These are phyloP conservation scores for Zychaea mexicana DNA, from an alignment of 371 early-diverging fungal species.

Conservation along the genomic window DNA sequence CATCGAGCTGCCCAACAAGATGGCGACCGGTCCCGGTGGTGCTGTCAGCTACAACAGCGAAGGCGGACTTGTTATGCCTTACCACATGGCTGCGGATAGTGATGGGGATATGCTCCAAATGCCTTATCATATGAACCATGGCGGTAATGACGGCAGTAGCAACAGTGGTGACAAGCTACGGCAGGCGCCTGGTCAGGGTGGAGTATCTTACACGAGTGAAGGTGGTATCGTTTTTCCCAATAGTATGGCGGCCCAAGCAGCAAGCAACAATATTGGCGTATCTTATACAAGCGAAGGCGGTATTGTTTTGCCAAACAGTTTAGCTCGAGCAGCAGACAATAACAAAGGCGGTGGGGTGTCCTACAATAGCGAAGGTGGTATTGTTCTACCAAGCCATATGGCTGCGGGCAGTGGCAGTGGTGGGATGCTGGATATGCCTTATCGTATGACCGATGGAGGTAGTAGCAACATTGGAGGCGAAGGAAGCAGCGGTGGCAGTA, in stretches of 20 bases:
- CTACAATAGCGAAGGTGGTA: constrained; percentile 9
- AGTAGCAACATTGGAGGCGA: too few species aligned
- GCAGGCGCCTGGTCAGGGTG: constrained; percentile 6
- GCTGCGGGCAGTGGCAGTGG: constrained; percentile 1
- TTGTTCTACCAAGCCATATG: neutral
- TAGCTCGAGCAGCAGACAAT: neutral
- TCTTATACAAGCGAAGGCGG: constrained; percentile 2
- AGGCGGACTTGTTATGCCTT: constrained; percentile 12
- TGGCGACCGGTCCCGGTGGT: constrained; percentile 4
- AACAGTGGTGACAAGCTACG: neutral
- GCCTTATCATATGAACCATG: neutral
- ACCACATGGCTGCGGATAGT: constrained; percentile 1
- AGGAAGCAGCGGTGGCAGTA: neutral
- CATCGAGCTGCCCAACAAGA: constrained; percentile 2
- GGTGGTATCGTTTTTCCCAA: constrained; percentile 4
- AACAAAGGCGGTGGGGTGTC: too few species aligned
- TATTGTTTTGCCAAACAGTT: constrained; percentile 1
- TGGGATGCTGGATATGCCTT: constrained; percentile 6
- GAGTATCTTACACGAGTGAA: neutral
- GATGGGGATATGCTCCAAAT: neutral
- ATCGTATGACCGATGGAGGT: neutral
- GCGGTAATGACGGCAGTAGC: neutral
- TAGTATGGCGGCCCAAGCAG: neutral
- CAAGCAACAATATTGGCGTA: neutral
- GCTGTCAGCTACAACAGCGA: constrained; percentile 11